Evolutionary conservation across 345 rosid species (phyloP).

Genomic region (Citrus mangshanensis): DNA sequence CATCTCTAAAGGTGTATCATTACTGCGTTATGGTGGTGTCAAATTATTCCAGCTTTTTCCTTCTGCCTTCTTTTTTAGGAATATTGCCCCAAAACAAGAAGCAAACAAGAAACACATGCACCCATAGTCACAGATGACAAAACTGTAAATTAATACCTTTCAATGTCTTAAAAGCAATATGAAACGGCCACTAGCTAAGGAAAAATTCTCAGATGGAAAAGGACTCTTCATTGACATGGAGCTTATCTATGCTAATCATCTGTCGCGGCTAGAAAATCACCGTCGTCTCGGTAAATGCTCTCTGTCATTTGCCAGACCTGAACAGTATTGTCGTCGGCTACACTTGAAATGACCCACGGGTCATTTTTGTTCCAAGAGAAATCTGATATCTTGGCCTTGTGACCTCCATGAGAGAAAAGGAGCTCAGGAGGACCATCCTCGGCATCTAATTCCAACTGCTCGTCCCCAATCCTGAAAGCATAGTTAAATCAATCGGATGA

Average conservation of each 20-base stretch:
- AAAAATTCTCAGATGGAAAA: background rate
- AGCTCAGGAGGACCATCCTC: slow-evolving; percentile 88
- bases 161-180: background rate
- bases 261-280: slow-evolving; percentile 19
- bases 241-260: slow-evolving; percentile 6
- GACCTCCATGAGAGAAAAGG: slow-evolving; percentile 85
- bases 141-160: background rate
- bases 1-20: too few species aligned
- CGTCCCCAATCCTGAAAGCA: slow-evolving; percentile 68
- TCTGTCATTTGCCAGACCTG: slow-evolving; percentile 85
- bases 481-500: background rate
- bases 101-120: background rate
- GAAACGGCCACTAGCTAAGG: background rate
- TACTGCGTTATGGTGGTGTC: too few species aligned
- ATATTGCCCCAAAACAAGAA: background rate
- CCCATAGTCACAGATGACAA: background rate
- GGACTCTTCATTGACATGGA: background rate
- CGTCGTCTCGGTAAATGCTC: slow-evolving; percentile 60
- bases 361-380: slow-evolving; percentile 77
- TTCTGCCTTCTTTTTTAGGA: background rate
- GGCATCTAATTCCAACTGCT: slow-evolving; percentile 73
- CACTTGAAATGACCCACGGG: slow-evolving; percentile 77
- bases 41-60: too few species aligned
- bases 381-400: slow-evolving; percentile 75
- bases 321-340: slow-evolving; percentile 69